Conservation (phyloP, 75 land plant species). For the Cupressus sempervirens region DNA sequence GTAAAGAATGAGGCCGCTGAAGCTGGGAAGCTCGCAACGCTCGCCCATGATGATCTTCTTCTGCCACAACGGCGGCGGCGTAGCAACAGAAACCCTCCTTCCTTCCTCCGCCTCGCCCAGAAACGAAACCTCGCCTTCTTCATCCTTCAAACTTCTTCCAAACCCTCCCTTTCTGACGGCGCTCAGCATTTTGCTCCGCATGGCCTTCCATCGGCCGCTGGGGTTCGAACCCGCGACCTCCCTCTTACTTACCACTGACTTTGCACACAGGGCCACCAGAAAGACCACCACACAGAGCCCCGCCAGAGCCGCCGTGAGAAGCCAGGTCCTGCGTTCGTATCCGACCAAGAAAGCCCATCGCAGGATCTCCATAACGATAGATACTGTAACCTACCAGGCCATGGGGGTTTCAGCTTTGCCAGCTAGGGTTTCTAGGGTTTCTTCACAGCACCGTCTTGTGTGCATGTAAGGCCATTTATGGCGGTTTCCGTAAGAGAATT, state of each 20-base stretch:
- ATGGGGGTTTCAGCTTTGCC: neutral
- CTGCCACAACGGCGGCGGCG: slow-evolving; percentile 27
- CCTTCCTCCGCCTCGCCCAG: neutral
- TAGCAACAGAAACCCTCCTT: neutral
- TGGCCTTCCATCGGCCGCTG: neutral
- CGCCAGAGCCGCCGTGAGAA: neutral
- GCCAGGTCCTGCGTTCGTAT: neutral
- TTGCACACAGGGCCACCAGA: neutral
- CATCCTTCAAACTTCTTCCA: neutral
- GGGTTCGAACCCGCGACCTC: neutral
- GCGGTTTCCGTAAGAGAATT: no score
- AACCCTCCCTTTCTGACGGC: neutral
- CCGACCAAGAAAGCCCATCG: slow-evolving; percentile 2
- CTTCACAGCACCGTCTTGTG: no score
- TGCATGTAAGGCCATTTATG: no score
- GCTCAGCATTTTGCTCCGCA: neutral
- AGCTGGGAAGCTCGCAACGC: slow-evolving; percentile 28
- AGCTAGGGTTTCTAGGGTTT: no score
- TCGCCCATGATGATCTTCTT: slow-evolving; percentile 28
- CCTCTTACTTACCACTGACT: neutral
- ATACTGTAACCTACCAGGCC: neutral
- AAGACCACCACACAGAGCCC: neutral
- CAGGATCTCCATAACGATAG: neutral
- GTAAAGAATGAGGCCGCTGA: slow-evolving; percentile 35
- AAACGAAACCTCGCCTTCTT: slow-evolving; percentile 6